phyloP scores from a whole-genome alignment of 768 basidiomycete species.

The Lactarius indigo region DNA sequence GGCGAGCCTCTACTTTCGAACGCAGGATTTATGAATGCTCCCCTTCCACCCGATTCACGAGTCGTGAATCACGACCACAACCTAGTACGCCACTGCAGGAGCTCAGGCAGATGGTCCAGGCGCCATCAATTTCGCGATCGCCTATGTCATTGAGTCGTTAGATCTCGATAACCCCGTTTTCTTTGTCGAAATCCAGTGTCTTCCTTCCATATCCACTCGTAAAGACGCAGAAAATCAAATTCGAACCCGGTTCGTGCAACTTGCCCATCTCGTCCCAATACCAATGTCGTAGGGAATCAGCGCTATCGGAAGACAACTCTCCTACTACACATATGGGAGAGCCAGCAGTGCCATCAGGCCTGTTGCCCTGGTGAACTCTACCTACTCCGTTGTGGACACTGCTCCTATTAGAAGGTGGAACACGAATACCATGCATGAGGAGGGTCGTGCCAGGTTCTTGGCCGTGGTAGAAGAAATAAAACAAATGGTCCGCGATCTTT shows the following conservation, averaged over 20 bases:
- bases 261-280: not conserved
- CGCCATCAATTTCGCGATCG: not conserved
- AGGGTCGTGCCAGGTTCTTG: not conserved
- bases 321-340: too few species aligned
- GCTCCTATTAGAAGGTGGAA: not conserved
- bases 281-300: not conserved
- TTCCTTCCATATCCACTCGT: not conserved
- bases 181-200: not conserved
- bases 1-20: constrained; percentile 62
- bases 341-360: too few species aligned
- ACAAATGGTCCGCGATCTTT: not conserved
- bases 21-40: constrained; percentile 39
- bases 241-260: not conserved
- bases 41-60: too few species aligned
- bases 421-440: not conserved
- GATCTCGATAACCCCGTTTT: not conserved
- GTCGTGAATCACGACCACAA: too few species aligned
- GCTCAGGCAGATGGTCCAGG: not conserved
- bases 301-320: not conserved
- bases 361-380: too few species aligned
- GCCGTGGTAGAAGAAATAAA: not conserved
- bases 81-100: not conserved
- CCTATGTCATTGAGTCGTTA: not conserved
- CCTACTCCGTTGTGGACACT: not conserved
- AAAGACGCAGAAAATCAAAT: not conserved